Evolutionary conservation across 2,329 filamentous ascomycete genomes (phyloP).

Genomic region (Fusarium sp.): DNA sequence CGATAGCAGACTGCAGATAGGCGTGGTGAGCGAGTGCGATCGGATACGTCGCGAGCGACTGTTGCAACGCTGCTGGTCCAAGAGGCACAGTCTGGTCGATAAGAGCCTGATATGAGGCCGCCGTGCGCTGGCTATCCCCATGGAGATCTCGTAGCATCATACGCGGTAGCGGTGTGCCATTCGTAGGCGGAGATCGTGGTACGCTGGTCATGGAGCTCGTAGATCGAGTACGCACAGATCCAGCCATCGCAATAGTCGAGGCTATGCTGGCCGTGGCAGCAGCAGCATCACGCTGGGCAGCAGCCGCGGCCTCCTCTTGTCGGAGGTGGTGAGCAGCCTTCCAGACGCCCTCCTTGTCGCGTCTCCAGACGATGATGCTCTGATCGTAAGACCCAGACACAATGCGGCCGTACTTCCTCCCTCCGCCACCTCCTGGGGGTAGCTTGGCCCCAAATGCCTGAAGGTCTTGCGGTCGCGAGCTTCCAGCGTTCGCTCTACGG

Average conservation of each 20-base stretch:
- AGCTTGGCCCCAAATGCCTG: slow-evolving; percentile 87
- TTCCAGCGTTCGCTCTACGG: slow-evolving; percentile 77
- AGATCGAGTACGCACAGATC: slow-evolving; percentile 19
- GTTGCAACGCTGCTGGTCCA: slow-evolving; percentile 64
- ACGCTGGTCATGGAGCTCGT: slow-evolving; percentile 18
- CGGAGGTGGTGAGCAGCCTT: slow-evolving; percentile 81
- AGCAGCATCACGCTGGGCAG: slow-evolving; percentile 58
- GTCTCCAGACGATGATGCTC: slow-evolving; percentile 94
- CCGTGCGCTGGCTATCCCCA: slow-evolving; percentile 50
- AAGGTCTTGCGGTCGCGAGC: slow-evolving; percentile 81
- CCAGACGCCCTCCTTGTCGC: slow-evolving; percentile 89
- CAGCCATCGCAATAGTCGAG: slow-evolving; percentile 32
- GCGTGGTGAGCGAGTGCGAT: slow-evolving; percentile 64
- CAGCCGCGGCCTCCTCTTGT: slow-evolving; percentile 78
- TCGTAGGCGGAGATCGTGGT: slow-evolving; percentile 24
- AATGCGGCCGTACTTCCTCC: slow-evolving; percentile 91
- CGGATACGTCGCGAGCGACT: slow-evolving; percentile 64
- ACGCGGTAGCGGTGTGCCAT: slow-evolving; percentile 25
- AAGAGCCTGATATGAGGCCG: slow-evolving; percentile 63
- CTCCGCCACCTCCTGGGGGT: slow-evolving; percentile 91
- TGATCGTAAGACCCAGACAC: slow-evolving; percentile 98
- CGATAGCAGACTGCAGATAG: slow-evolving; percentile 67
- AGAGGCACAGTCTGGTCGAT: slow-evolving; percentile 69
- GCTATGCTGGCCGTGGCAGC: slow-evolving; percentile 28
- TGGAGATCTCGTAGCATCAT: slow-evolving; percentile 47